Base-by-base conservation (phyloP, 1,284 basidiomycete genomes). In the Pseudozyma hubeiensis region DNA sequence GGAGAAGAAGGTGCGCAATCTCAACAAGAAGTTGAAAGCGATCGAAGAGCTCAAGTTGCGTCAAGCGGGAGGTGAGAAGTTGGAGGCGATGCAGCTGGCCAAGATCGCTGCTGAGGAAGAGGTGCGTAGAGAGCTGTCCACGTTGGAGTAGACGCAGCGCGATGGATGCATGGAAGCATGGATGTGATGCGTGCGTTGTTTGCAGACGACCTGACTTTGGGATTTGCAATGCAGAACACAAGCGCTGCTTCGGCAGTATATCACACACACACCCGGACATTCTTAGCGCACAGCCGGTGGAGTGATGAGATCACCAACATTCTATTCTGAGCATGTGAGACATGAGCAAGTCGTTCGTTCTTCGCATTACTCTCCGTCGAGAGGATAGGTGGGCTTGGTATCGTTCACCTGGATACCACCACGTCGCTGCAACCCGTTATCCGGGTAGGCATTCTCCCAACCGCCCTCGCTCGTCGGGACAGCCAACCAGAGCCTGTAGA, bases 41-140 rank as follows among this genome's bases (percentile, higher is more conserved):
- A 97, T 97, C 77, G 93, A 96, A 37, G 94, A 97, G 81, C 89
- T 97, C 57, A 97, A 97, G 87, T 91, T 93, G 79, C 93, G 93
- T 86, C 88, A 90, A 30, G 90, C 89, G 79, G 89, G 91, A 48
- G 95, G 95, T 1, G 94, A 97, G 84, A 89, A 91, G 61, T 88
- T 97, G 45, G 95, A 97, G 85, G 91, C 90, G 64, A 97, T 94
- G 29, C 95, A 98, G 86, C 85, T 96, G 75, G 92, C 92, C 88
- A 98, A 98, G 89, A 96, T 97, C 78, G 93, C 94, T 43, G 90
- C 90, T 8, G 94, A 97, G 86, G 88, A 85, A 7, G 91, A 92
- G 74, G 93, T 97, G 76, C 87, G 90, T 75, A 90, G 90, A 81
- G 94, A 97, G 86, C 89, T 97, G 46, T 81, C 85, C 5, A 84